Percentiles rank a stretch among this genome's conserved stretches.
Evolutionary conservation across 1,284 basidiomycete species (phyloP).

Genomic region (Microbotryum lychnidis-dioicae): DNA sequence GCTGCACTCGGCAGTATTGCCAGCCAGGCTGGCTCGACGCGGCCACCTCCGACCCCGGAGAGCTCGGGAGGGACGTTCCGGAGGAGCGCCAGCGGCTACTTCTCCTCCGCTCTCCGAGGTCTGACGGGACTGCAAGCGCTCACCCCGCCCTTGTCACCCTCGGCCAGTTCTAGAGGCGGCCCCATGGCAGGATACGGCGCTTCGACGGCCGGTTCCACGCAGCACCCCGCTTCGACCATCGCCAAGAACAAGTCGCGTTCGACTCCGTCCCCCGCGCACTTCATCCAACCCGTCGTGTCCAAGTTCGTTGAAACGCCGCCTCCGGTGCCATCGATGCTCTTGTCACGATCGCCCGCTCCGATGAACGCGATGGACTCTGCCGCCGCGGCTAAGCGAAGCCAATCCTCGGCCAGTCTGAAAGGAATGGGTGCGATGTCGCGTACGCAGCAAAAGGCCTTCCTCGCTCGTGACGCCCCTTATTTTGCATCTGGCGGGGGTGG

Average conservation of each 20-base stretch:
- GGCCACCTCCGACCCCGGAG: background rate
- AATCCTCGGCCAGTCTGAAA: constrained; percentile 10
- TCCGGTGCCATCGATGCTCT: background rate
- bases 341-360: too few species aligned
- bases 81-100: constrained; percentile 28
- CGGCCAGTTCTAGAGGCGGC: background rate
- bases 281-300: constrained; percentile 19
- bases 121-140: constrained; percentile 11
- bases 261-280: constrained; percentile 9
- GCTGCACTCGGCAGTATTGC: constrained; percentile 21
- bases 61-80: too few species aligned
- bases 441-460: constrained; percentile 30
- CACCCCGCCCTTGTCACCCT: constrained; percentile 22
- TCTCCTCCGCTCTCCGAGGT: constrained; percentile 17
- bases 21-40: background rate
- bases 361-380: too few species aligned
- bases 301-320: constrained; percentile 22
- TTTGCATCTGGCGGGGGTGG: background rate
- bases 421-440: constrained; percentile 18
- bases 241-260: constrained; percentile 7
- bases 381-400: too few species aligned
- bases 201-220: background rate
- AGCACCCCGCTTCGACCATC: background rate
- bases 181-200: background rate
- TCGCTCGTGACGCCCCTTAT: constrained; percentile 27